These are phyloP conservation scores for Zopfochytrium polystomum DNA, from an alignment of 371 early-diverging fungal species.

Conservation along the genomic window DNA sequence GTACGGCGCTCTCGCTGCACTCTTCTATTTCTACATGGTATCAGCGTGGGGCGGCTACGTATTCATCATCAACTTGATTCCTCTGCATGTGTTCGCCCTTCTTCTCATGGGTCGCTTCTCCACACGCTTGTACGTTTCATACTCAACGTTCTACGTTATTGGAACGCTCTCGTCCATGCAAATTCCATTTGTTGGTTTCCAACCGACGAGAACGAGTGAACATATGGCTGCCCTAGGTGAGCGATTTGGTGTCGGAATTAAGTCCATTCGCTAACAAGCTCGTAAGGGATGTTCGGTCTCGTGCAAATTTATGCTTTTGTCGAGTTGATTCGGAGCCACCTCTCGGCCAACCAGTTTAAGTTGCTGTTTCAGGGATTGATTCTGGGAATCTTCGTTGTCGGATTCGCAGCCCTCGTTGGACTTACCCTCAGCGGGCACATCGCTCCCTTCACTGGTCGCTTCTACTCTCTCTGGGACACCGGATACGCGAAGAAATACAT, in stretches of 20 bases:
- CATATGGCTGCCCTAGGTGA: slow-evolving; percentile 97
- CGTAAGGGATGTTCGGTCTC: slow-evolving; percentile 79
- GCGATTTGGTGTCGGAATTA: slow-evolving; percentile 2
- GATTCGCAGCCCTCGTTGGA: slow-evolving; percentile 57
- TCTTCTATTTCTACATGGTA: slow-evolving; percentile 99
- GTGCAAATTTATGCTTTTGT: slow-evolving; percentile 91
- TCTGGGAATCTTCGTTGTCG: slow-evolving; percentile 57
- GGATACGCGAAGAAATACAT: slow-evolving; percentile 97
- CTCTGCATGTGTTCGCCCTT: slow-evolving; percentile 92
- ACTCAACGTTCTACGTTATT: slow-evolving; percentile 93
- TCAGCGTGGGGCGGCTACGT: slow-evolving; percentile 99
- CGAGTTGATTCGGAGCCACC: slow-evolving; percentile 71
- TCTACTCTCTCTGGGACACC: slow-evolving; percentile 98
- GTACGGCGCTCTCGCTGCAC: slow-evolving; percentile 80
- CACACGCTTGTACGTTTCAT: slow-evolving; percentile 88
- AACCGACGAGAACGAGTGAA: slow-evolving; percentile 93
- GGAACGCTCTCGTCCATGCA: slow-evolving; percentile 97
- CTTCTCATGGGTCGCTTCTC: slow-evolving; percentile 95
- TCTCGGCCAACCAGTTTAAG: slow-evolving; percentile 83
- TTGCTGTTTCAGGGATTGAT: slow-evolving; percentile 60
- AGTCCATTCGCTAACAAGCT: too few species aligned
- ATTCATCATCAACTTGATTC: slow-evolving; percentile 97
- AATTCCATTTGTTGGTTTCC: slow-evolving; percentile 98
- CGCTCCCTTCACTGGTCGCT: slow-evolving; percentile 98
- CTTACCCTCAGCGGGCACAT: slow-evolving; percentile 81